Base-by-base conservation (phyloP, 2,329 filamentous ascomycete species). In the Periconia sp. region DNA sequence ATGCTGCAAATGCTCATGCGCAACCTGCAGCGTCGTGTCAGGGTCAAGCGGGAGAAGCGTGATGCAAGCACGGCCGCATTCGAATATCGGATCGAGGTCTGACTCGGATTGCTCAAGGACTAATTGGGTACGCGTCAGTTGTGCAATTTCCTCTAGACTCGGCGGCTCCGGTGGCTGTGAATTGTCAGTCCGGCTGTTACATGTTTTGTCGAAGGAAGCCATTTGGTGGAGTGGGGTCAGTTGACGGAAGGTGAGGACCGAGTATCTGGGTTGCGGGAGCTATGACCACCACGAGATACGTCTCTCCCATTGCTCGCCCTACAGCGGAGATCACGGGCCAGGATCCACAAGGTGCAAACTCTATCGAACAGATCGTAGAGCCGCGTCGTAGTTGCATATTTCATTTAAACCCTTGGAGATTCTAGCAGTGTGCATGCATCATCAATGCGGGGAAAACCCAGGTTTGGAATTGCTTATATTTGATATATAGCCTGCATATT, bases 1-100 rank as follows among this genome's bases (percentile, higher is more conserved):
- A 4, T 85, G 79, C 56, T 92, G 87, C 48, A 92, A 81, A 52
- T 84, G 86, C 29, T 80, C 73, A 41, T 84, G 83, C 0, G 86
- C 81, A 11, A 87, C 69, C 6, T 75, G 73, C 4, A 83, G 68
- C 12, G 87, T 67, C 43, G 87, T 80, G 24, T 79, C 63, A 5
- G 75, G 68, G 10, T 69, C 60, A 10, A 22, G 37, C 13, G 52
- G 39, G 8, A 78, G 60, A 12, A 76, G 57, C 2, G 43, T 38
- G 6, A 76, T 54, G 4, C 69, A 60, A 4, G 74, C 68, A 23
- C 60, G 46, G 16, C 76, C 75, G 51, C 75, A 78, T 25, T 61
- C 57, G 19, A 64, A 53, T 12, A 78, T 72, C 4, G 53, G 18
- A 31, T 67, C 63, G 31, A 26, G 43, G 18, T n/a, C n/a, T n/a